Base-by-base conservation (phyloP, 2,329 filamentous ascomycete genomes). In the Verticillium longisporum region DNA sequence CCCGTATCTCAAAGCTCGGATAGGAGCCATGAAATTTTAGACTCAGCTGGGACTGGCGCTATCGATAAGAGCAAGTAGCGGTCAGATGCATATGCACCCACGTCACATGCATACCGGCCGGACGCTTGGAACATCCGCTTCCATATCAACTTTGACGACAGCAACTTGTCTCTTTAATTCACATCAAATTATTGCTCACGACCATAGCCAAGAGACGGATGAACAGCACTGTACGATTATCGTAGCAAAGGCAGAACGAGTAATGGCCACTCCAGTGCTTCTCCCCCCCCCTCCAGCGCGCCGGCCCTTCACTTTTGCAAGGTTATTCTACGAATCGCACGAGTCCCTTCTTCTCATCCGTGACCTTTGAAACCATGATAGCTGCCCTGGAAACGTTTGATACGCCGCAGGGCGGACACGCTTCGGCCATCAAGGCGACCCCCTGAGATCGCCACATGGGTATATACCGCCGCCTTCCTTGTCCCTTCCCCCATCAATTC, bases 391-490 rank as follows among this genome's bases (percentile, higher is more conserved):
- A 11, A 50, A 21, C n/a, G 6, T n/a, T 4, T 4, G 18, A 21
- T n/a, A 13, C 41, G 11, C 41, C n/a, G 21, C 9, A 26, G n/a
- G n/a, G 41, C 18, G 9, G 7, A 18, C 21, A n/a, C 7, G 41
- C 41, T 50, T 50, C 41, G 21, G 41, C 41, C n/a, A 50, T 50
- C 41, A 50, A 50, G 41, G 41, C 18, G 41, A 10, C 41, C 38
- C 41, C 50, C 56, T 45, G 58, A 15, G 38, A 57, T 61, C 62
- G 57, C 58, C 38, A 57, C 61, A 59, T 62, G 58, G 61, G 58
- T 63, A 62, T 62, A 63, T 62, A 60, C 58, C 60, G 38, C 56
- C 36, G 56, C 26, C 58, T 59, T 41, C 36, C 55, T 50, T 61
- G 37, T 15, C 41, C 58, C 61, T 32, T 26, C 34, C 62, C 32